A percentile compares a stretch with the other conserved stretches of the same genome.
Conservation (phyloP, 1,284 basidiomycete genomes). For the Fomitopsis schrenkii region DNA sequence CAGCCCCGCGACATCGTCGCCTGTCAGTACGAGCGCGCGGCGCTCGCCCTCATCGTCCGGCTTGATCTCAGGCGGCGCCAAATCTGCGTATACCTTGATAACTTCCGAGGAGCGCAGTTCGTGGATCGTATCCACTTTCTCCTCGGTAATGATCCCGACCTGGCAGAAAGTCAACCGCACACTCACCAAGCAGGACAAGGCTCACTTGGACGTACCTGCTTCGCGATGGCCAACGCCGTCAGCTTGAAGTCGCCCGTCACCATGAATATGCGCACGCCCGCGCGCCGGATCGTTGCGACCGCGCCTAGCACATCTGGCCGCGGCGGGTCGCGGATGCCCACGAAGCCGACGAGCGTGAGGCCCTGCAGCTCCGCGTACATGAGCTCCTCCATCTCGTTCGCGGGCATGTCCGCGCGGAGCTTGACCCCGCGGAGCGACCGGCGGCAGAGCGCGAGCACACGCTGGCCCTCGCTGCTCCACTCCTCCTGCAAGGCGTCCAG, state of each 20-base stretch:
- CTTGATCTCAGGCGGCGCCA: conserved; percentile 23
- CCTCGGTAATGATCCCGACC: conserved; percentile 55
- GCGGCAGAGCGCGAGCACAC: conserved; percentile 50
- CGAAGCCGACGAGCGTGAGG: conserved; percentile 57
- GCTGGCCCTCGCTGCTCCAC: conserved; percentile 57
- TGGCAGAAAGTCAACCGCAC: conserved; percentile 42
- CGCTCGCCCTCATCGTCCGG: conserved; percentile 20
- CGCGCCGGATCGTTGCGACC: conserved; percentile 45
- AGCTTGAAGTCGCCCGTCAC: conserved; percentile 62
- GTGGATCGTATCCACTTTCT: conserved; percentile 36
- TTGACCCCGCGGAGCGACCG: conserved; percentile 24
- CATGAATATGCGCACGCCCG: conserved; percentile 65
- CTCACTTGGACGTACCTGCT: conserved; percentile 34
- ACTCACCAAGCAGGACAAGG: too few relatives aligned
- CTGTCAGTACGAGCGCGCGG: conserved; percentile 46
- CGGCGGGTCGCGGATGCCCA: conserved; percentile 64
- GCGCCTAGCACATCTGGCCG: conserved; percentile 55
- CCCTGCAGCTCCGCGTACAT: conserved; percentile 35
- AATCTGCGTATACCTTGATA: conserved; percentile 11
- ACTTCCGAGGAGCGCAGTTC: conserved; percentile 28
- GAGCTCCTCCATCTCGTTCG: conserved; percentile 34
- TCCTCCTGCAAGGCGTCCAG: conserved; percentile 39
- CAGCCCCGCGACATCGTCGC: conserved; percentile 46
- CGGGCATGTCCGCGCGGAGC: conserved; percentile 26
- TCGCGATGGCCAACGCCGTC: conserved; percentile 59